A percentile compares a stretch with the other conserved stretches of the same genome.
phyloP scores from a whole-genome alignment of 345 rosid genomes.

The Dovyalis caffra region DNA sequence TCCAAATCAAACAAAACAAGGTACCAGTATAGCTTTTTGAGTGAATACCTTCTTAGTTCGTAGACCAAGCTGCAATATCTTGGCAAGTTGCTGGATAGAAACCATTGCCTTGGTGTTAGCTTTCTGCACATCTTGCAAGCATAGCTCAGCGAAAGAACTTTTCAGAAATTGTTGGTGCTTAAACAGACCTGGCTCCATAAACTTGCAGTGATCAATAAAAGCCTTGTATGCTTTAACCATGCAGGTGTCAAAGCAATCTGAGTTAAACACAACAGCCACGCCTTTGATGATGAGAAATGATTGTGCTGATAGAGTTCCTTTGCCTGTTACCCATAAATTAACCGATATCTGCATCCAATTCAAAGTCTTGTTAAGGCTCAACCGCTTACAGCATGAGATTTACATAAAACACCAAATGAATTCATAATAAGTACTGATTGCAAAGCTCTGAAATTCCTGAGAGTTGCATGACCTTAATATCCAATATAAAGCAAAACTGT shows the following conservation, averaged over 20 bases:
- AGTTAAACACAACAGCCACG: slow-evolving; percentile 52
- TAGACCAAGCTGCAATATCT: slow-evolving; percentile 64
- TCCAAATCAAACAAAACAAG: slow-evolving; percentile 7
- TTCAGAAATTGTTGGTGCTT: slow-evolving; percentile 50
- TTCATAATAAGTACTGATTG: background rate
- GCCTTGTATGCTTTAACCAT: slow-evolving; percentile 63
- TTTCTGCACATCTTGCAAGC: slow-evolving; percentile 78
- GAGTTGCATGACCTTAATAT: background rate
- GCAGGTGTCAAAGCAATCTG: slow-evolving; percentile 61
- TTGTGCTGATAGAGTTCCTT: slow-evolving; percentile 47
- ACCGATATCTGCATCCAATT: slow-evolving; percentile 52
- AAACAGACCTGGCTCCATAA: slow-evolving; percentile 44
- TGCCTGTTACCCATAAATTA: slow-evolving; percentile 80
- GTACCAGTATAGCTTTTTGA: slow-evolving; percentile 8
- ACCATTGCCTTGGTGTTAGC: slow-evolving; percentile 57
- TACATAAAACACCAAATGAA: slow-evolving; percentile 1
- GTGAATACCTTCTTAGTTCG: slow-evolving; percentile 66
- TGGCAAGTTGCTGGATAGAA: slow-evolving; percentile 66
- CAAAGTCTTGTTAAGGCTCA: slow-evolving; percentile 3
- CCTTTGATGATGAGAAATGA: slow-evolving; percentile 61
- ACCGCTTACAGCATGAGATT: slow-evolving; percentile 1
- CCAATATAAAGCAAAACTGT: background rate
- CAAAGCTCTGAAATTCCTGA: background rate
- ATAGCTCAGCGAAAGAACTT: slow-evolving; percentile 65
- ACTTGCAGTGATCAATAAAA: slow-evolving; percentile 62